Base-by-base conservation (phyloP, 2,329 filamentous ascomycete species). In the Ascochyta pisi region DNA sequence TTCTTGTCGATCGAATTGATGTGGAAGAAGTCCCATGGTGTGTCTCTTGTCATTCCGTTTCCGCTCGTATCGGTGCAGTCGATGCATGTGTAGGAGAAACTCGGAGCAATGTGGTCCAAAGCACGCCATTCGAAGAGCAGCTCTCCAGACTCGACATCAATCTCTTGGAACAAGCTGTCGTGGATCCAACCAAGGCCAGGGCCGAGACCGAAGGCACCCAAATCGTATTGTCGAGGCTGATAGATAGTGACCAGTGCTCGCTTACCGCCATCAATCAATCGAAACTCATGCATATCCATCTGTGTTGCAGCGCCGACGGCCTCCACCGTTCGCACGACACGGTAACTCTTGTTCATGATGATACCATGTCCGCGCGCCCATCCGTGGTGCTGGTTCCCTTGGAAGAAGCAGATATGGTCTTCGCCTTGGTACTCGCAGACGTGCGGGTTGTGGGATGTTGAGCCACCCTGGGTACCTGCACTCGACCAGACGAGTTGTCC, bases 111-210 rank as follows among this genome's bases (percentile, higher is more conserved):
- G 39, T 63, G 51, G 27, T 76, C 70, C 10, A 68, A 61, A 5
- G 70, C 69, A 22, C 67, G 57, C 76, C 76, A 78, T 44, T 76
- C 66, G 61, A 77, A 77, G 0, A 78, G 44, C 8, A 78, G 57
- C 34, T 76, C 63, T 43, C 69, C 69, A 4, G 75, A 73, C 15
- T 70, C 70, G 10, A 77, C 66, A 51, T 78, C 71, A 34, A 77
- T 62, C 60, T 78, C 76, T 63, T 81, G 77, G 57, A 80, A 76
- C 24, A 78, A 37, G 19, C 70, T 73, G 54, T 81, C 77, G 54
- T 75, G 72, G 7, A 79, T 69, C 65, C 74, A 79, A 10, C 76
- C 74, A 35, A 71, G 54, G n/a, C 61, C 62, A 15, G 63, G 50
- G 38, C 67, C 65, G 29, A 77, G 56, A 24, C 73, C 76, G 6